Conservation (phyloP, 768 basidiomycete genomes). For the Kwoniella bestiolae region DNA sequence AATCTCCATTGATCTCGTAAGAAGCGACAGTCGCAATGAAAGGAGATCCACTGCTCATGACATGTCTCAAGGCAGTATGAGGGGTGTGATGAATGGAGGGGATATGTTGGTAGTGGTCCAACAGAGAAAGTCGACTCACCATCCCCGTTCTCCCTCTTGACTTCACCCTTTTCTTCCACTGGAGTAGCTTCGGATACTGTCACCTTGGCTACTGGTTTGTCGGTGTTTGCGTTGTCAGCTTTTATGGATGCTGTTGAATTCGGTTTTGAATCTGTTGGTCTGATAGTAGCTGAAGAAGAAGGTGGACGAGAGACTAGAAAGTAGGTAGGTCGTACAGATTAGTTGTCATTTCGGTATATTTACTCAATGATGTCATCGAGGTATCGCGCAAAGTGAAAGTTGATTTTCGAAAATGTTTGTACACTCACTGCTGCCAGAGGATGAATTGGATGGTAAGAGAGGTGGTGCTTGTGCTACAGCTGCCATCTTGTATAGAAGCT, state of each 20-base stretch:
- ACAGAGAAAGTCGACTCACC: conserved; percentile 25
- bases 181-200: conserved; percentile 19
- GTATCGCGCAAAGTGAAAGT: neutral
- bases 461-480: conserved; percentile 40
- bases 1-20: neutral
- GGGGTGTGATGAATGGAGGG: neutral
- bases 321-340: neutral
- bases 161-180: conserved; percentile 27
- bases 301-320: conserved; percentile 28
- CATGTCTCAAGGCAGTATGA: neutral
- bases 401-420: conserved; percentile 12
- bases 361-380: conserved; percentile 11
- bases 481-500: conserved; percentile 29
- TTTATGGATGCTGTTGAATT: too few species aligned
- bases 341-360: conserved; percentile 6
- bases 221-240: neutral
- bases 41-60: neutral
- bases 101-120: neutral
- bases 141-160: conserved; percentile 32
- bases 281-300: conserved; percentile 27
- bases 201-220: conserved; percentile 20
- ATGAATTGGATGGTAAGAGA: conserved; percentile 20
- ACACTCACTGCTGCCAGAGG: conserved; percentile 23
- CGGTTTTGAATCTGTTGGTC: conserved; percentile 9
- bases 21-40: neutral